These are phyloP conservation scores for Ceratobasidium sp. DNA, from an alignment of 1,284 basidiomycete species.

Conservation along the genomic window DNA sequence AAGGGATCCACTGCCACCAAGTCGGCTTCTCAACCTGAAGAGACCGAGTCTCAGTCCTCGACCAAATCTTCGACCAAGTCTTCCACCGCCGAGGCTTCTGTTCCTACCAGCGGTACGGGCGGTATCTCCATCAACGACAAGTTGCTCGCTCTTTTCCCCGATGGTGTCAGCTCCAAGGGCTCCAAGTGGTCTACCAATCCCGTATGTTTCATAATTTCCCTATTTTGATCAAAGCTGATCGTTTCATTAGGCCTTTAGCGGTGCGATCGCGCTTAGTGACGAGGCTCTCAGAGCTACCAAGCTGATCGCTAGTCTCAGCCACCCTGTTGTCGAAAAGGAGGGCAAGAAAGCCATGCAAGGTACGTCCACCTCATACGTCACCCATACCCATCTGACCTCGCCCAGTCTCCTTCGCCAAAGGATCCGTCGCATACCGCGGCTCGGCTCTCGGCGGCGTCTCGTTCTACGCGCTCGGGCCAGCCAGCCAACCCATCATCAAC, in stretches of 20 bases:
- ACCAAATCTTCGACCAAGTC: not conserved
- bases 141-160: slow-evolving; percentile 22
- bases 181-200: slow-evolving; percentile 36
- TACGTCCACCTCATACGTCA: slow-evolving; percentile 1
- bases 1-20: not conserved
- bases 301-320: slow-evolving; percentile 23
- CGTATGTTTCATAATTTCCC: slow-evolving; percentile 4
- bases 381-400: not conserved
- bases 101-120: slow-evolving; percentile 18
- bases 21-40: not conserved
- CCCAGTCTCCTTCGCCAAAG: slow-evolving; percentile 55
- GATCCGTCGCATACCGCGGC: slow-evolving; percentile 52
- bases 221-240: slow-evolving; percentile 7
- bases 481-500: slow-evolving; percentile 20
- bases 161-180: not conserved
- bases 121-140: slow-evolving; percentile 34
- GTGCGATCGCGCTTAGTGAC: slow-evolving; percentile 24
- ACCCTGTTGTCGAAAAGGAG: slow-evolving; percentile 32
- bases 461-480: slow-evolving; percentile 62
- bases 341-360: slow-evolving; percentile 38
- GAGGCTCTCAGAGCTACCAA: slow-evolving; percentile 22
- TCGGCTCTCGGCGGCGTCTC: slow-evolving; percentile 59
- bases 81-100: slow-evolving; percentile 1
- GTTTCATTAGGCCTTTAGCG: slow-evolving; percentile 13
- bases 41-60: not conserved